Base-by-base conservation (phyloP, 768 basidiomycete genomes). In the Tricholoma furcatifolium region DNA sequence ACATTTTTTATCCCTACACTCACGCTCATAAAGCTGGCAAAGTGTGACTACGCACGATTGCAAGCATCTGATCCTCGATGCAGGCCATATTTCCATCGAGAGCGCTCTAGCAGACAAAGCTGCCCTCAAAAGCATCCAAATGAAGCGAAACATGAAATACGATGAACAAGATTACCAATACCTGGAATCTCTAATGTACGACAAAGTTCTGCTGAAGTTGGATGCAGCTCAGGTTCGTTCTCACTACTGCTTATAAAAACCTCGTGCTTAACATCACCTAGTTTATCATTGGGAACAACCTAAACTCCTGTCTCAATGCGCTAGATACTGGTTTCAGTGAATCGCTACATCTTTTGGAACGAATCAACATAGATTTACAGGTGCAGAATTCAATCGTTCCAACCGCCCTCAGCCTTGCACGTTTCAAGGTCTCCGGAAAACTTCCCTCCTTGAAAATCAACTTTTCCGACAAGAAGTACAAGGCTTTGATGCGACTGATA, bases 351-450 rank as follows among this genome's bases (percentile, higher is more conserved):
- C 74, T 99, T 46, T 72, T 99, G 38, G 97, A 98, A 72, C 83
- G 92, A 42, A 92, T 93, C 63, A 96, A 85, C 68, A 87, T 99
- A 63, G 84, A 89, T 58, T 81, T 98, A 43, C 81, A 86, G 63
- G 82, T 97, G 15, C 91, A 97, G 62, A 95, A 88, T 63, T 97
- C 94, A 1, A 98, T 98, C 58, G 85, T 97, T 30, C 88, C 92
- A 0, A 83, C 82, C 47, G 90, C 84, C 12, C 75, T 88, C 46
- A 93, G 80, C 59, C 79, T 98, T 43, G 82, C 94, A 2, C 81
- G 88, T 35, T 89, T 98, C 78, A 98, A 94, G 68, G 77, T 98
- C 44, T 83, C 92, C 0, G 97, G 95, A 7, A 87, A 85, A 54
- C 73, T 99, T 36, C 95, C 96, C 2, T 82, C 82, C 27, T 76